Conservation (phyloP, 352 stramenopile species). For the Pythium dissimile region DNA sequence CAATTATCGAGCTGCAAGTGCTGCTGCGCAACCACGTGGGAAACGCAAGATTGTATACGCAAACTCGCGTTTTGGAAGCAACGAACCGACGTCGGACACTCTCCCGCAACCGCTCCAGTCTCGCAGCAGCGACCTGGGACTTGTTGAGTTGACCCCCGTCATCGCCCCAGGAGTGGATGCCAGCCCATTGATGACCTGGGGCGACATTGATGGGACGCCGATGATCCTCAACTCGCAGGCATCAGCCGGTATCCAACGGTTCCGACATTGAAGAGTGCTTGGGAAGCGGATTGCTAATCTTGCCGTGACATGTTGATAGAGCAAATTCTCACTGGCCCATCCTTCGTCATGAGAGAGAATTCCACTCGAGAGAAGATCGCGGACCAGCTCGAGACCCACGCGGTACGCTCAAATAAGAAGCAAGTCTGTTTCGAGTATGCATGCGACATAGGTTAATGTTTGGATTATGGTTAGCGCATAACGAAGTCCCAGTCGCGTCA, state of each 20-base stretch:
- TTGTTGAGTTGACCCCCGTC: constrained; percentile 79
- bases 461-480: background rate
- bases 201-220: constrained; percentile 78
- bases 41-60: constrained; percentile 61
- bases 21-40: too few relatives aligned
- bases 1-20: too few relatives aligned
- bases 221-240: constrained; percentile 41
- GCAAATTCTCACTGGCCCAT: constrained; percentile 34
- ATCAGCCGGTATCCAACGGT: constrained; percentile 32
- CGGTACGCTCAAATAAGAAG: background rate
- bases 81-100: background rate
- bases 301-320: too few relatives aligned
- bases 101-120: background rate
- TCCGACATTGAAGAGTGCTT: background rate
- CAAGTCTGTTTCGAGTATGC: too few relatives aligned
- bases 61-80: constrained; percentile 57
- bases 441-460: background rate
- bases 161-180: constrained; percentile 69
- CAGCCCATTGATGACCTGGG: constrained; percentile 84
- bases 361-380: constrained; percentile 66
- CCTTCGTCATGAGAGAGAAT: constrained; percentile 63
- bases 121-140: constrained; percentile 2
- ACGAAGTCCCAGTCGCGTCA: constrained; percentile 17
- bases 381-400: constrained; percentile 46
- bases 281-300: too few relatives aligned